Evolutionary conservation across 1,284 basidiomycete species (phyloP), one percentile per base, ranked within the genome.

Genomic region (Rhizoctonia solani): DNA sequence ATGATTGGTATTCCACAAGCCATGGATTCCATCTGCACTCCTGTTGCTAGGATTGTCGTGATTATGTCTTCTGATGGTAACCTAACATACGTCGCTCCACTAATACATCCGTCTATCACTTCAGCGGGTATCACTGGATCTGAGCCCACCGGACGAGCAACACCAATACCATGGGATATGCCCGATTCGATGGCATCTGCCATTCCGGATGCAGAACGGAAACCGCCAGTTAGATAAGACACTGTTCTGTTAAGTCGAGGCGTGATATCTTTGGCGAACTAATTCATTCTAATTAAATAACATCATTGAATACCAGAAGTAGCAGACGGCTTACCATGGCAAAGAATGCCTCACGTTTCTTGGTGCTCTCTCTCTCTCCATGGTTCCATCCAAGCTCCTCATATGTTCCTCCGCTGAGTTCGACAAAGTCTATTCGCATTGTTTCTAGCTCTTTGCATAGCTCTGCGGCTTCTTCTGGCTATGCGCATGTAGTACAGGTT

Each of bases 181-280:
- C 76, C 72, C 5, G 55, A 67, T 1, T 67, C 34, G 66, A 81
- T 71, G 13, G 77, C 79, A 32, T 76, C 72, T 4, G 76, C 76
- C 82, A 83, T 82, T 13, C 76, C 79, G 4, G 71, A 67, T 0
- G 75, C 70, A 1, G 77, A 76, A 27, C 81, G 74, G 75, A 83
- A 84, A 1, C 82, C 82, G 16, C 82, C 82, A 0, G 82, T 84
- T 29, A 81, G 75, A 58, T 76, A 75, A 23, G 85, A n/a, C n/a
- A n/a, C n/a, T 71, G 41, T 75, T 77, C 6, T 79, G 32, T 70
- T 75, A 44, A 71, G 75, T 44, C 82, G 59, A 37, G 73, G 68
- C 21, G 77, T 73, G 16, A n/a, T 73, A 71, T 27, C n/a, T 79
- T 78, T 19, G 82, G 79, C 68, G 82, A 84, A n/a, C n/a, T n/a